Percentiles rank a stretch among this genome's conserved stretches.
Evolutionary conservation across 2,329 filamentous ascomycete species (phyloP).

Genomic region (Coleophoma crateriformis): DNA sequence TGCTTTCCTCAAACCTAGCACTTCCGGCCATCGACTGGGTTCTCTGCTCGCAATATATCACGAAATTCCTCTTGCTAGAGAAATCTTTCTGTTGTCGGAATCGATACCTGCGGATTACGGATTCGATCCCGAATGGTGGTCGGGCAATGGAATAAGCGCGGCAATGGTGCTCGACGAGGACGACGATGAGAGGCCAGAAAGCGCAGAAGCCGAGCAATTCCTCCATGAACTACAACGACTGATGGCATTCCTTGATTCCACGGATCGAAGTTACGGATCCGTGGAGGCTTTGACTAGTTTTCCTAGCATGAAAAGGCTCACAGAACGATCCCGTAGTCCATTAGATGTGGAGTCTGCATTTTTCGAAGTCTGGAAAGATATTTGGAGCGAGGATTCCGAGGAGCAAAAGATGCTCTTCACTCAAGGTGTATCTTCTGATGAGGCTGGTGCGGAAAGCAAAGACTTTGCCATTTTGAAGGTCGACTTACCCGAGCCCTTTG

Average conservation of each 20-base stretch:
- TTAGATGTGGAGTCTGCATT: conserved; percentile 18
- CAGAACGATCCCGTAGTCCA: conserved; percentile 33
- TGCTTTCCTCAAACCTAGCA: conserved; percentile 45
- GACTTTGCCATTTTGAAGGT: conserved; percentile 26
- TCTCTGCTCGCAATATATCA: conserved; percentile 54
- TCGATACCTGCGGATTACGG: conserved; percentile 43
- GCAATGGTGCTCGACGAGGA: conserved; percentile 6
- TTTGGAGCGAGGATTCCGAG: conserved; percentile 2
- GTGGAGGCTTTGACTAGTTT: conserved; percentile 38
- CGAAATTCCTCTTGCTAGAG: conserved; percentile 52
- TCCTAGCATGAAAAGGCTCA: conserved; percentile 13
- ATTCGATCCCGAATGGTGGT: conserved; percentile 56
- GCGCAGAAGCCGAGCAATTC: conserved; percentile 30
- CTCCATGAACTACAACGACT: conserved; percentile 54
- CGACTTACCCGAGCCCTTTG: conserved; percentile 16
- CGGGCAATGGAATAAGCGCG: conserved; percentile 41
- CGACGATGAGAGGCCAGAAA: conserved; percentile 8
- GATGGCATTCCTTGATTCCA: conserved; percentile 57
- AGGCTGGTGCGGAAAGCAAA: conserved; percentile 7
- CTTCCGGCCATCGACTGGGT: conserved; percentile 33
- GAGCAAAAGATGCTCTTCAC: conserved; percentile 20
- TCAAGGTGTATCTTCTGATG: conserved; percentile 14
- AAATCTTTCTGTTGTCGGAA: conserved; percentile 43
- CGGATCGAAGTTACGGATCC: conserved; percentile 54
- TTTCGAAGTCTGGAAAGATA: conserved; percentile 17